Evolutionary conservation across 768 basidiomycete genomes (phyloP).

Genomic region (Tremella mesenterica): DNA sequence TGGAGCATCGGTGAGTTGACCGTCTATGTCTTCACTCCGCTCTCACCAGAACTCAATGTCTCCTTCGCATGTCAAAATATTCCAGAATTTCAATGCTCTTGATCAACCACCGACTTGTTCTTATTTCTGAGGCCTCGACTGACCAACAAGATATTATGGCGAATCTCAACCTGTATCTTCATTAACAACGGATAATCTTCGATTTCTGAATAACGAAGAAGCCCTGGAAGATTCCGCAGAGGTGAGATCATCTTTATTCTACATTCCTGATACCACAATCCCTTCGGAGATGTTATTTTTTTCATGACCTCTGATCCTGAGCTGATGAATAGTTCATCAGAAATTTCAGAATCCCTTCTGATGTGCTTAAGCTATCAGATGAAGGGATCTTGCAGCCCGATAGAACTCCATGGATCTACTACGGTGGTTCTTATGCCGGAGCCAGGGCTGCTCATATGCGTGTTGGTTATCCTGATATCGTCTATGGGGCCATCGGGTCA

Average conservation of each 20-base stretch:
- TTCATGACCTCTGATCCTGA: neutral
- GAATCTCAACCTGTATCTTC: slow-evolving; percentile 65
- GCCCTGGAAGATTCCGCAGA: slow-evolving; percentile 82
- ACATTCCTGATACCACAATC: no score
- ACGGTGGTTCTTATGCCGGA: slow-evolving; percentile 90
- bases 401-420: slow-evolving; percentile 50
- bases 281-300: neutral
- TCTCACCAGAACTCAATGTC: no score
- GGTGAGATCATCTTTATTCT: no score
- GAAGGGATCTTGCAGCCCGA: slow-evolving; percentile 58
- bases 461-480: slow-evolving; percentile 75
- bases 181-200: slow-evolving; percentile 71
- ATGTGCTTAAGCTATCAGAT: slow-evolving; percentile 12
- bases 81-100: no score
- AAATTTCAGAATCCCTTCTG: slow-evolving; percentile 57
- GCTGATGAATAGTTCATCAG: slow-evolving; percentile 57
- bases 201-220: slow-evolving; percentile 85
- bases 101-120: no score
- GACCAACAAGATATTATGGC: slow-evolving; percentile 54
- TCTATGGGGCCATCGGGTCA: slow-evolving; percentile 79
- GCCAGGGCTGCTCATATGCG: slow-evolving; percentile 88
- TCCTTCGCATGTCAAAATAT: no score
- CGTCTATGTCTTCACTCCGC: neutral
- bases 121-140: no score
- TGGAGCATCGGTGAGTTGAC: slow-evolving; percentile 65